Evolutionary conservation across 768 basidiomycete species (phyloP), one percentile per base, ranked within the genome.

Genomic region (Boletales sp.): DNA sequence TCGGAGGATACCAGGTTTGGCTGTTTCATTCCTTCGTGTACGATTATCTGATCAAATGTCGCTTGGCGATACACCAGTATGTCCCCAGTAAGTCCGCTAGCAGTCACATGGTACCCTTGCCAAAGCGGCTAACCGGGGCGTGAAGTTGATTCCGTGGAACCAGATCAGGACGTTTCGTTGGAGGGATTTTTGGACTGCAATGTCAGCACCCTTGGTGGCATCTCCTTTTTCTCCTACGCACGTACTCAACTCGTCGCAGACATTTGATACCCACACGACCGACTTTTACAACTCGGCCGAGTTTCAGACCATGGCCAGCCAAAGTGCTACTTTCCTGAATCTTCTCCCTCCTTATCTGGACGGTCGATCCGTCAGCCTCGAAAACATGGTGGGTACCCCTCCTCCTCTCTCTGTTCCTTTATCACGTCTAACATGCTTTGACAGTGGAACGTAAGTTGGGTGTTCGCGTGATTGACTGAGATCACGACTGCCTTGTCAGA

Each of bases 171-270:
- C 52, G 68, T 86, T 17, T 80, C 83, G 1, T 66, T 89, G 15
- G 84, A 88, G 55, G 86, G 85, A 19, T 86, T 73, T 63, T 77
- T 80, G n/a, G 67, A 68, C 8, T 89, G 86, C 60, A 72, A 70
- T 38, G 83, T 83, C 44, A 17, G 73, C 56, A 13, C 7, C 6
- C n/a, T 11, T 1, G 17, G 25, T 30, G 2, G 18, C 14, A 32
- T 36, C 25, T n/a, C 12, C 25, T 28, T 28, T 28, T 14, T 48
- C 35, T 21, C 18, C 9, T 36, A 35, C 14, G 19, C 3, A 15
- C 40, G 31, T 39, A 38, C 48, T 52, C 50, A 49, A 32, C 38
- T 2, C 35, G 17, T 12, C 19, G 6, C 51, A 84, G 82, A 69
- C 77, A 1, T 83, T 83, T 53, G 63, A 70, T 34, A 59, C 63